phyloP scores from a whole-genome alignment of 306 rosid genomes.

The Neltuma alba region DNA sequence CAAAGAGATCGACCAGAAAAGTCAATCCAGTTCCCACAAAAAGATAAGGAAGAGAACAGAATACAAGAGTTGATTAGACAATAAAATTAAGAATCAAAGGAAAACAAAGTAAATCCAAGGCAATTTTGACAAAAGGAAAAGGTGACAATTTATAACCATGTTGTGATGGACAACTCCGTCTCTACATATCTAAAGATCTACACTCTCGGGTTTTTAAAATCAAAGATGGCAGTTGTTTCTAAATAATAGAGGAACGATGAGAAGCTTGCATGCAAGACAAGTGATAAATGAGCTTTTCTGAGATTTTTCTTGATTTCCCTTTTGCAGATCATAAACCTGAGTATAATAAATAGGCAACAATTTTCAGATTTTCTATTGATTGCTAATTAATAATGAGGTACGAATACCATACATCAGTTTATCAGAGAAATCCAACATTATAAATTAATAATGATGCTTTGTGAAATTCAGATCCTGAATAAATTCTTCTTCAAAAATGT shows the following conservation, averaged over 20 bases:
- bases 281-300: not conserved
- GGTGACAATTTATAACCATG: slow-evolving; percentile 1
- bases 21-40: not conserved
- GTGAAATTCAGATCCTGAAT: not conserved
- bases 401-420: slow-evolving; percentile 18
- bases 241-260: slow-evolving; percentile 10
- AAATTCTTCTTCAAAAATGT: not conserved
- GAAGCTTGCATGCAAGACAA: slow-evolving; percentile 3
- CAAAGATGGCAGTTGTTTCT: not conserved
- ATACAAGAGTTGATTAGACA: slow-evolving; percentile 4
- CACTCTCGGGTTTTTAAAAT: not conserved
- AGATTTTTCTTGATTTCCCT: not conserved
- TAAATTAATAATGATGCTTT: slow-evolving; percentile 1
- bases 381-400: not conserved
- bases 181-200: not conserved
- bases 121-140: not conserved
- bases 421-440: slow-evolving; percentile 3
- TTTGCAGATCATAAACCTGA: not conserved
- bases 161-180: slow-evolving; percentile 6
- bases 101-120: not conserved
- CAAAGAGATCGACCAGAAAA: not conserved
- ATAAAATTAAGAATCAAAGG: not conserved
- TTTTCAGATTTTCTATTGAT: slow-evolving; percentile 3
- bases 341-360: not conserved
- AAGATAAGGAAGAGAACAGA: slow-evolving; percentile 1